Conservation (phyloP, 2,329 filamentous ascomycete species). For the Exutisphaerella laricina region DNA sequence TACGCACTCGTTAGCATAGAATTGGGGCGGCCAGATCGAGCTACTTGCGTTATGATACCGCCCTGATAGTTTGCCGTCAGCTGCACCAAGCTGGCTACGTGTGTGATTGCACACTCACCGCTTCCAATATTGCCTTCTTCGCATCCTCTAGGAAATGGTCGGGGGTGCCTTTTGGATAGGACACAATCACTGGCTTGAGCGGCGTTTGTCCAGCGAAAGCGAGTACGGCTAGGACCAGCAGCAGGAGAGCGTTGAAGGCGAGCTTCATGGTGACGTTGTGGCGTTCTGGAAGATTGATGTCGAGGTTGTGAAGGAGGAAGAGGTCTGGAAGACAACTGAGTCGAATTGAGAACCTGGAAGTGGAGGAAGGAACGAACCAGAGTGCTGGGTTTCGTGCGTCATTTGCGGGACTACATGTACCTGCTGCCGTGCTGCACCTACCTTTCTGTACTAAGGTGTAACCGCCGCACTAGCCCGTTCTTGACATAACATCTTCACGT, state of each 20-base stretch:
- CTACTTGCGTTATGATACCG: conserved; percentile 58
- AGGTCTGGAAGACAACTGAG: no score
- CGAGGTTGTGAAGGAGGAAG: no score
- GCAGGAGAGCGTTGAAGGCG: conserved; percentile 21
- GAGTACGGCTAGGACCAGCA: conserved; percentile 20
- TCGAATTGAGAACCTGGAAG: no score
- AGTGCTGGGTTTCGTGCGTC: no score
- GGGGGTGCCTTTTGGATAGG: conserved; percentile 65
- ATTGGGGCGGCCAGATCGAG: background rate
- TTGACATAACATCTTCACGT: no score
- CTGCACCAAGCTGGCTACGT: background rate
- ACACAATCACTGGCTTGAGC: conserved; percentile 74
- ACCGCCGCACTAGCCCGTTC: no score
- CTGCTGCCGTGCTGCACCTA: no score
- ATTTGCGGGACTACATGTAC: no score
- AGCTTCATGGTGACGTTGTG: conserved; percentile 31
- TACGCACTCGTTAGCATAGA: conserved; percentile 14
- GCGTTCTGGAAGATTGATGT: no score
- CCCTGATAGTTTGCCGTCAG: conserved; percentile 40
- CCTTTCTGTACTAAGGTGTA: no score
- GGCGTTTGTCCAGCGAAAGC: conserved; percentile 15
- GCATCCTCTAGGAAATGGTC: conserved; percentile 63
- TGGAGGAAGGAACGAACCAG: no score
- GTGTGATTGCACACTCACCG: conserved; percentile 31
- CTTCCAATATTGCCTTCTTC: conserved; percentile 45